Percentiles rank a stretch among this genome's conserved stretches.
phyloP scores from a whole-genome alignment of 441 rosid species.

The Croton setiger region DNA sequence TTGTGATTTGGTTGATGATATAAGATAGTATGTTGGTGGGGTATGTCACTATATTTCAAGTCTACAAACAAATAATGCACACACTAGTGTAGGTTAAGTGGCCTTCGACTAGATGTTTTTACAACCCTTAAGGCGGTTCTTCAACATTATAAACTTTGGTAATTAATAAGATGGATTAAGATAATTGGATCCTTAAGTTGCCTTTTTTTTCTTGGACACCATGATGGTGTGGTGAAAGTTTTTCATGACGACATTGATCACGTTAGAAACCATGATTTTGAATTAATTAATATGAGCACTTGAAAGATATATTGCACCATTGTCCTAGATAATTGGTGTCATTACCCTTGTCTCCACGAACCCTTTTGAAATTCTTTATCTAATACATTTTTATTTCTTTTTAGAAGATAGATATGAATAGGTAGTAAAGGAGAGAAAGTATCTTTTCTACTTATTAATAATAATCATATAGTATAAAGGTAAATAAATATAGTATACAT shows the following conservation, averaged over 20 bases:
- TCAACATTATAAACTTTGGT: neutral
- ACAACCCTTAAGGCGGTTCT: neutral
- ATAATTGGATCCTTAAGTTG: neutral
- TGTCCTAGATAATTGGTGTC: slow-evolving; percentile 19
- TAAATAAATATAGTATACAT: too few relatives aligned
- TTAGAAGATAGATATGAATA: neutral
- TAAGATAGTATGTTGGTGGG: slow-evolving; percentile 22
- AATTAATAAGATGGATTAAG: neutral
- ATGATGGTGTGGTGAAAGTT: slow-evolving; percentile 28
- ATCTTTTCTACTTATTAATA: neutral
- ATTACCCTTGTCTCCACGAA: neutral
- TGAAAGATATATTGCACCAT: slow-evolving; percentile 14
- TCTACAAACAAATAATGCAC: slow-evolving; percentile 22
- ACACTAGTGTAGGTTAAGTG: slow-evolving; percentile 19
- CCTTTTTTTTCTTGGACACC: slow-evolving; percentile 7
- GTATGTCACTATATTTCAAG: slow-evolving; percentile 14
- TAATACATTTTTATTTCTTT: too few relatives aligned
- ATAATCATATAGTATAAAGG: neutral
- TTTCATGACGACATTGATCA: slow-evolving; percentile 45
- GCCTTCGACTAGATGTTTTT: slow-evolving; percentile 20
- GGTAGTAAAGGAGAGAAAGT: neutral
- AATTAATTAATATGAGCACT: slow-evolving; percentile 16
- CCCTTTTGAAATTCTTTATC: neutral
- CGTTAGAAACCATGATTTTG: slow-evolving; percentile 38
- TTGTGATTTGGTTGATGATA: neutral